These are phyloP conservation scores for Macrolepiota fuliginosa DNA, from an alignment of 768 basidiomycete species.

Conservation along the genomic window DNA sequence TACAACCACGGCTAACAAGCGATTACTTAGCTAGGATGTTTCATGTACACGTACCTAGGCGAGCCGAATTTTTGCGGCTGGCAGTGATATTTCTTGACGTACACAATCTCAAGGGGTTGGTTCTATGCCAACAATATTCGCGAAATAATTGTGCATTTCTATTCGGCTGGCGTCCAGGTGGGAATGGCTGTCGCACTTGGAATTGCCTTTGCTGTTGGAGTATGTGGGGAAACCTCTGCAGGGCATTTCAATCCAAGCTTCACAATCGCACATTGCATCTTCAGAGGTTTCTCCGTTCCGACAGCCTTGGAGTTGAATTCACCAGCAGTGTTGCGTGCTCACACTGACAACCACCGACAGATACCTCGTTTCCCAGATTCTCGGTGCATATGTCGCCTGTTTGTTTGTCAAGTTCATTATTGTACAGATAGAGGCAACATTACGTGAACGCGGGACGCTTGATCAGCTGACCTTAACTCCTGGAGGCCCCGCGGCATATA, in stretches of 20 bases:
- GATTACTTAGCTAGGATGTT: not conserved
- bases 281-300: conserved; percentile 12
- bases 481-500: conserved; percentile 18
- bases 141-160: too few species aligned
- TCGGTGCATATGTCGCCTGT: conserved; percentile 18
- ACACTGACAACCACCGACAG: conserved; percentile 1
- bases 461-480: conserved; percentile 11
- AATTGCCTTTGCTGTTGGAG: conserved; percentile 13
- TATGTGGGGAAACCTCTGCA: conserved; percentile 13
- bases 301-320: conserved; percentile 13
- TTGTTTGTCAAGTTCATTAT: conserved; percentile 11
- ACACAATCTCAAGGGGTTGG: not conserved
- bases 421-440: conserved; percentile 10
- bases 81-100: not conserved
- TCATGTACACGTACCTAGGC: conserved; percentile 1
- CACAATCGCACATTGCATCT: conserved; percentile 13
- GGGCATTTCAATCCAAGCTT: conserved; percentile 16
- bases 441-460: conserved; percentile 5
- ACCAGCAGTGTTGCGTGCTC: too few species aligned
- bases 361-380: conserved; percentile 19
- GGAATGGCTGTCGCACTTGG: conserved; percentile 16
- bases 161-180: not conserved
- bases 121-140: not conserved
- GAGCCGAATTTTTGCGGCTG: not conserved
- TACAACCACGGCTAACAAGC: not conserved